phyloP scores from a whole-genome alignment of 1,284 basidiomycete genomes.

The Leccinum holopus region DNA sequence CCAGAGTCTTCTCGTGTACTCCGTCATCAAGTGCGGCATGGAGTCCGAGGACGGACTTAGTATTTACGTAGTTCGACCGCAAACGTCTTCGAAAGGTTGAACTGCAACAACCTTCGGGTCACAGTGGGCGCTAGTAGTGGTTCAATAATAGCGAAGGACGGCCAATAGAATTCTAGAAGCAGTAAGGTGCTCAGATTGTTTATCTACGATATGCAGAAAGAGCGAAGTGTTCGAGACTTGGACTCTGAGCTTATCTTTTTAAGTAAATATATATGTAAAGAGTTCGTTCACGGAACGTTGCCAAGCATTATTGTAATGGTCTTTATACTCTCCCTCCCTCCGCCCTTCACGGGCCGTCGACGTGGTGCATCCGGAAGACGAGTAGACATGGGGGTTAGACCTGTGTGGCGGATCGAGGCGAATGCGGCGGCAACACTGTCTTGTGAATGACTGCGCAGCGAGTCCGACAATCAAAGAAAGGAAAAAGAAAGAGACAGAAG shows the following conservation, averaged over 20 bases:
- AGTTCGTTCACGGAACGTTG: not conserved
- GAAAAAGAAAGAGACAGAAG: not conserved
- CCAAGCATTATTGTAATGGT: not conserved
- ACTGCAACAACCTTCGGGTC: not conserved
- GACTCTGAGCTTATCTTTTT: not conserved
- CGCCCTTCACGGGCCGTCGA: too few relatives aligned
- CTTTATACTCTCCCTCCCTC: not conserved
- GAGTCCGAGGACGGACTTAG: too few relatives aligned
- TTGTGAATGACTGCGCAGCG: constrained; percentile 12
- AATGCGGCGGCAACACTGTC: not conserved
- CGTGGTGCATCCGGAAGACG: not conserved
- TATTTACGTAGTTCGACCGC: too few relatives aligned
- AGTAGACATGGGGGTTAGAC: not conserved
- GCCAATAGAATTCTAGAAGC: too few relatives aligned
- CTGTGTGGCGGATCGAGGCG: not conserved
- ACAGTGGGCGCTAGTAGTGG: not conserved
- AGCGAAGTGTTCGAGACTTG: not conserved
- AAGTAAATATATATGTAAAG: not conserved
- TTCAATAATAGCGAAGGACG: too few relatives aligned
- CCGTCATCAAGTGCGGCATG: too few relatives aligned
- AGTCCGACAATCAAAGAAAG: not conserved
- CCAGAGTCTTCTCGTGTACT: too few relatives aligned
- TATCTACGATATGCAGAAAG: not conserved
- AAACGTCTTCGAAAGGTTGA: too few relatives aligned
- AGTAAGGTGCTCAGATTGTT: not conserved